Conservation (phyloP, 2,329 filamentous ascomycete species). For the Epichloe sibirici region DNA sequence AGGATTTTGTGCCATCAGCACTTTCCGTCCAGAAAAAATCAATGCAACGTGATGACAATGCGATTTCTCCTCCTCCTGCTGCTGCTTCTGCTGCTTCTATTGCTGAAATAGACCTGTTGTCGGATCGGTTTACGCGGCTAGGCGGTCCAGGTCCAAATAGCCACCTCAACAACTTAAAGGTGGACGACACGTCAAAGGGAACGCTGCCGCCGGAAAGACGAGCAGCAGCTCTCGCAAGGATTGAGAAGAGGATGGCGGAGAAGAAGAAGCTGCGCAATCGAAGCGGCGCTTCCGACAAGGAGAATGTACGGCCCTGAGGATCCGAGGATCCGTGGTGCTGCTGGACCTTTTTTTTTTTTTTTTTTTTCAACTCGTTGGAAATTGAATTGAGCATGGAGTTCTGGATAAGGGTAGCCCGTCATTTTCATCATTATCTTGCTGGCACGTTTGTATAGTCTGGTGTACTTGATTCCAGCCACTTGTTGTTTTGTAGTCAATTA, state of each 20-base stretch:
- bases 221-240: slow-evolving; percentile 41
- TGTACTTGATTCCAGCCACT: not conserved
- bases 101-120: slow-evolving; percentile 32
- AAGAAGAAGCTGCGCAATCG: slow-evolving; percentile 27
- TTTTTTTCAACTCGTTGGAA: not conserved
- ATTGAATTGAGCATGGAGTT: slow-evolving; percentile 13
- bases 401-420: not conserved
- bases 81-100: slow-evolving; percentile 5
- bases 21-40: slow-evolving; percentile 16
- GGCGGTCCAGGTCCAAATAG: slow-evolving; percentile 25
- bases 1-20: slow-evolving; percentile 15
- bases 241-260: slow-evolving; percentile 42
- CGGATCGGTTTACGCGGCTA: slow-evolving; percentile 32
- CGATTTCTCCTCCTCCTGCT: not conserved
- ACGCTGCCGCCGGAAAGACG: slow-evolving; percentile 37
- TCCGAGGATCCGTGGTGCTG: not conserved
- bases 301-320: slow-evolving; percentile 33
- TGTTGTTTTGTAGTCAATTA: not conserved
- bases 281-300: slow-evolving; percentile 30
- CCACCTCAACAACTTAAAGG: slow-evolving; percentile 15
- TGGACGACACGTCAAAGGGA: slow-evolving; percentile 29
- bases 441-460: not conserved
- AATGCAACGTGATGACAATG: slow-evolving; percentile 9
- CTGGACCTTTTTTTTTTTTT: not conserved
- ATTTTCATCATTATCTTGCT: not conserved